Evolutionary conservation across 2,329 filamentous ascomycete species (phyloP).

Genomic region (Arthrobotrys iridis): DNA sequence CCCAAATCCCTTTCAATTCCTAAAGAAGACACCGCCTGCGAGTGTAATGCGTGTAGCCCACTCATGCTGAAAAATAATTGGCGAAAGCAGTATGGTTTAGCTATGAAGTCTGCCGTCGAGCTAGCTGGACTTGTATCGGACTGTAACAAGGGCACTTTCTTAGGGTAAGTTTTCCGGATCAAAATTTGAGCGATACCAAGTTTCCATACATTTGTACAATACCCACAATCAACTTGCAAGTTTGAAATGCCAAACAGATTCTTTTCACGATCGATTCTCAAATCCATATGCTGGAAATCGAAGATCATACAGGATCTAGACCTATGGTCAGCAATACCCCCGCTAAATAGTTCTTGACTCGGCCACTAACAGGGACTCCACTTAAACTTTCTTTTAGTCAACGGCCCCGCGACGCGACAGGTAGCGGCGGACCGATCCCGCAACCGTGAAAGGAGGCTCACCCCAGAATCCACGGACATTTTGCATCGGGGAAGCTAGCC

Average conservation of each 20-base stretch:
- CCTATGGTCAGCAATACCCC: conserved; percentile 6
- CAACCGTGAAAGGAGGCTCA: conserved; percentile 37
- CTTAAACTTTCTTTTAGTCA: conserved; percentile 16
- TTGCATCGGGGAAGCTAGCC: conserved; percentile 23
- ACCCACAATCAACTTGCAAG: neutral
- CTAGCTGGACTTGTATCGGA: conserved; percentile 11
- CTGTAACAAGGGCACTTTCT: conserved; percentile 1
- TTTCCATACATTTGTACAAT: neutral
- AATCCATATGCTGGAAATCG: neutral
- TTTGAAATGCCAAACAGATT: neutral
- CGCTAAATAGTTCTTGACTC: conserved; percentile 22
- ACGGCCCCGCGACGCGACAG: conserved; percentile 24
- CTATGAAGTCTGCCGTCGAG: neutral
- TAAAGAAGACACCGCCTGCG: conserved; percentile 35
- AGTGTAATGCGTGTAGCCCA: neutral
- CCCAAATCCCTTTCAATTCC: conserved; percentile 14
- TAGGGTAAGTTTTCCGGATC: neutral
- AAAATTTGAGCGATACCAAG: neutral
- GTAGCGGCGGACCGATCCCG: conserved; percentile 50
- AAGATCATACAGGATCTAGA: conserved; percentile 7
- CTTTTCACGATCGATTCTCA: neutral
- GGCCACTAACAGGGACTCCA: conserved; percentile 26
- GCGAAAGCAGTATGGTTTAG: conserved; percentile 13
- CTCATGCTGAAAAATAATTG: conserved; percentile 2
- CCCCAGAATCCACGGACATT: neutral